Conservation (phyloP, 2,329 filamentous ascomycete genomes). For the Neobulgaria alba region DNA sequence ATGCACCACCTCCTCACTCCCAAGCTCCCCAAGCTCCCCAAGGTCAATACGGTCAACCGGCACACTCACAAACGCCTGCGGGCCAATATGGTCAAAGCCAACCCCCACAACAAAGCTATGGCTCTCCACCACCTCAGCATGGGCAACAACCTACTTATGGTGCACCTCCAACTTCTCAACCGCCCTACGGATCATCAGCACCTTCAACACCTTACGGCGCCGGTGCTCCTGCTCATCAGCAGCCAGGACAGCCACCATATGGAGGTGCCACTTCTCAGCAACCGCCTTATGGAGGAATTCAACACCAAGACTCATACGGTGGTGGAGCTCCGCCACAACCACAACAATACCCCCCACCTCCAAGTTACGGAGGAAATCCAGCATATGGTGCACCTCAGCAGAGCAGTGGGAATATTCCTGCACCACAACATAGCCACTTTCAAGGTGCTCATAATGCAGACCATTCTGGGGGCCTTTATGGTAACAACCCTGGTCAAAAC, state of each 20-base stretch:
- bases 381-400: constrained; percentile 14
- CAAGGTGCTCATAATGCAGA: constrained; percentile 19
- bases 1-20: constrained; percentile 12
- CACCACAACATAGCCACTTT: constrained; percentile 19
- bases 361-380: constrained; percentile 6
- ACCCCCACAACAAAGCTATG: background rate
- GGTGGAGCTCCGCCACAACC: constrained; percentile 13
- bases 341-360: constrained; percentile 10
- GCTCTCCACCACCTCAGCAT: constrained; percentile 1
- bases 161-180: constrained; percentile 7
- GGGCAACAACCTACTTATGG: constrained; percentile 8
- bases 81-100: constrained; percentile 1
- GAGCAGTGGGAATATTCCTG: constrained; percentile 16
- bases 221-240: constrained; percentile 1
- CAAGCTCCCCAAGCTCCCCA: constrained; percentile 8
- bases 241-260: constrained; percentile 1
- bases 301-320: constrained; percentile 20
- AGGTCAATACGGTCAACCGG: constrained; percentile 6
- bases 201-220: constrained; percentile 7
- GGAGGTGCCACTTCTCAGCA: constrained; percentile 6
- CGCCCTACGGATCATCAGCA: constrained; percentile 6
- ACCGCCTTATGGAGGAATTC: constrained; percentile 20
- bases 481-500: constrained; percentile 4
- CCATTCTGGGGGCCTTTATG: constrained; percentile 22
- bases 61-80: constrained; percentile 6